Conservation (phyloP, 306 rosid species). For the Fragaria iinumae region DNA sequence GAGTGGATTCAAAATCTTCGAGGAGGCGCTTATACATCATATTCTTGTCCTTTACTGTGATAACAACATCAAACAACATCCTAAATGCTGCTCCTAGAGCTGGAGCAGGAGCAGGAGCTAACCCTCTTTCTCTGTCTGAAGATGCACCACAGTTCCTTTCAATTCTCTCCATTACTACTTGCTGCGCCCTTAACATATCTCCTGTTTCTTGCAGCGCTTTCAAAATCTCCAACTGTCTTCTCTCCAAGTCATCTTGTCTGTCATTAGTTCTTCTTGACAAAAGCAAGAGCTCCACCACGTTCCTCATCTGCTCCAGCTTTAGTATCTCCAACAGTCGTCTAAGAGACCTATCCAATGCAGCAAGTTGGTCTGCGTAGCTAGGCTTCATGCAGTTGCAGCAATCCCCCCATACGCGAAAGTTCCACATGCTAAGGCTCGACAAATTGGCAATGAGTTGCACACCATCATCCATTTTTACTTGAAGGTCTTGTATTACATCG, state of each 20-base stretch:
- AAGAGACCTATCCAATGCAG: conserved; percentile 3
- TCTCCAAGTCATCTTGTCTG: neutral
- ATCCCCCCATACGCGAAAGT: neutral
- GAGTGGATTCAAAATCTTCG: neutral
- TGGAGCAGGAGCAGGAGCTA: neutral
- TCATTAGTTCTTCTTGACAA: neutral
- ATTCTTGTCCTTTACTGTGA: neutral
- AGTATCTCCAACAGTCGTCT: neutral
- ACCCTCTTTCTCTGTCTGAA: neutral
- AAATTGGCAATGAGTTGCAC: neutral
- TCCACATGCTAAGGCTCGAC: neutral
- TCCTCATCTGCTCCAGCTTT: neutral
- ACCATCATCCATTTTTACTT: neutral
- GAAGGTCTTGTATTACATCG: neutral
- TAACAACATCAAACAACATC: neutral
- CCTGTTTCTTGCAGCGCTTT: neutral
- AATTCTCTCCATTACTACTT: neutral
- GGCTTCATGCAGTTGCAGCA: neutral
- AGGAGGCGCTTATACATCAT: neutral
- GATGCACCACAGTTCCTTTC: conserved; percentile 7
- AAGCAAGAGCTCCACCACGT: neutral
- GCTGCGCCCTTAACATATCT: neutral
- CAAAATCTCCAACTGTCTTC: neutral
- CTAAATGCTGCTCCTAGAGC: neutral
- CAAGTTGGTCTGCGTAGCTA: neutral